A percentile compares a stretch with the other conserved stretches of the same genome.
Conservation (phyloP, 371 early-diverging fungal genomes). For the Mortierella polycephala region DNA sequence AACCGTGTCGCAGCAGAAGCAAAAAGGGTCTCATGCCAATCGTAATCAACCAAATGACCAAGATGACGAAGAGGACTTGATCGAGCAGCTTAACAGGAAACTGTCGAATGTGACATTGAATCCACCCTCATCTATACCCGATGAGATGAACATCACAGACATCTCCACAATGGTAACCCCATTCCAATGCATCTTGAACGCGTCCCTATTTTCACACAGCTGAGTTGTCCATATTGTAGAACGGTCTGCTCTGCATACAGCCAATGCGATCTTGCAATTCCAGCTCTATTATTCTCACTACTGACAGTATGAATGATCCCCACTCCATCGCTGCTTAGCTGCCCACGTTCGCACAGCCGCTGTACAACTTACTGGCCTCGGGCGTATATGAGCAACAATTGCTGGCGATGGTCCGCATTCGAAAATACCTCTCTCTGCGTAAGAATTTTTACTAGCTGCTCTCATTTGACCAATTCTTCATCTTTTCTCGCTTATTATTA, state of each 20-base stretch:
- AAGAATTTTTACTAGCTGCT: conserved; percentile 8
- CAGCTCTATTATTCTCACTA: background rate
- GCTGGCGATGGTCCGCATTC: conserved; percentile 52
- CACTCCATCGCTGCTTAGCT: conserved; percentile 11
- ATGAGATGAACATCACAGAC: conserved; percentile 52
- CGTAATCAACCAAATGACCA: conserved; percentile 26
- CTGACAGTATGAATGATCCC: background rate
- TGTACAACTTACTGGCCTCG: conserved; percentile 46
- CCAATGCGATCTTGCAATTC: background rate
- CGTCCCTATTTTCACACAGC: background rate
- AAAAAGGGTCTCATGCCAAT: conserved; percentile 33
- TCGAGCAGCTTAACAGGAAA: conserved; percentile 51
- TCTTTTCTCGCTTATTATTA: too few relatives aligned
- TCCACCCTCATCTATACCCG: conserved; percentile 42
- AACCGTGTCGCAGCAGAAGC: conserved; percentile 33
- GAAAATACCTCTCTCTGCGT: conserved; percentile 52
- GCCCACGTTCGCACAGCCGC: conserved; percentile 49
- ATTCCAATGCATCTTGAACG: background rate
- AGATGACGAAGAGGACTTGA: conserved; percentile 51
- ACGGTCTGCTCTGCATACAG: background rate
- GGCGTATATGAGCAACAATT: conserved; percentile 44
- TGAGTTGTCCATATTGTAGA: background rate
- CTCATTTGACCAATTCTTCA: conserved; percentile 2
- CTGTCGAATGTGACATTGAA: conserved; percentile 52
- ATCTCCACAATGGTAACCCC: conserved; percentile 50